phyloP scores from a whole-genome alignment of 139 green algal genomes.

The Tetradesmus obliquus region DNA sequence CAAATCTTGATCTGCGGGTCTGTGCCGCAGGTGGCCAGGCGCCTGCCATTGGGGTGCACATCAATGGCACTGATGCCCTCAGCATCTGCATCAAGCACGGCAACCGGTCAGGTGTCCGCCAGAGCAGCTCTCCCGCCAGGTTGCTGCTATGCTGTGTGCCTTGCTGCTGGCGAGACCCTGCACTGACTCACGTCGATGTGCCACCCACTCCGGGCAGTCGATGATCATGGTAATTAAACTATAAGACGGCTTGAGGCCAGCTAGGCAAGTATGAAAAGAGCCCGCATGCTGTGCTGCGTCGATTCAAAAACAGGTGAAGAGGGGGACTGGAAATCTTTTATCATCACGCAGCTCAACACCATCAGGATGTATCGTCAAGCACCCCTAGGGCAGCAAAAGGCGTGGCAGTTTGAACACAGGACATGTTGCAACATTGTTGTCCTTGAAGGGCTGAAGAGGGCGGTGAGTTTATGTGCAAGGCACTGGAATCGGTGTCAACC shows the following conservation, averaged over 20 bases:
- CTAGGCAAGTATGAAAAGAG: neutral
- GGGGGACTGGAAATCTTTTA: no score
- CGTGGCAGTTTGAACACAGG: neutral
- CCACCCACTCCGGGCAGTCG: conserved; percentile 66
- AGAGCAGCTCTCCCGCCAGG: neutral
- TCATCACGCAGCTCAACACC: no score
- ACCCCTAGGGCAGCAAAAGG: no score
- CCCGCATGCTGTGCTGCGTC: neutral
- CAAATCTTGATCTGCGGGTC: conserved; percentile 83
- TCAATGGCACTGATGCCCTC: conserved; percentile 80
- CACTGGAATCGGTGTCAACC: no score
- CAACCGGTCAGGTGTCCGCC: neutral
- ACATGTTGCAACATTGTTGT: neutral
- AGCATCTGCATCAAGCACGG: neutral
- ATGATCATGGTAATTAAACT: conserved; percentile 53
- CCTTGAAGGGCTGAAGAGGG: neutral
- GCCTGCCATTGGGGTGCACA: conserved; percentile 64
- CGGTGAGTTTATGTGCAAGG: no score
- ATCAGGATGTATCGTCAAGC: no score
- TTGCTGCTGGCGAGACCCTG: neutral
- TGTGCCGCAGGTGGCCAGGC: conserved; percentile 80
- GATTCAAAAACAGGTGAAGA: neutral
- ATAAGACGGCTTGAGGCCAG: neutral
- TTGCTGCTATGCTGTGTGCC: neutral
- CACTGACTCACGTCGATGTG: conserved; percentile 58